Conservation (phyloP, 768 basidiomycete species). For the Pholiota molesta region DNA sequence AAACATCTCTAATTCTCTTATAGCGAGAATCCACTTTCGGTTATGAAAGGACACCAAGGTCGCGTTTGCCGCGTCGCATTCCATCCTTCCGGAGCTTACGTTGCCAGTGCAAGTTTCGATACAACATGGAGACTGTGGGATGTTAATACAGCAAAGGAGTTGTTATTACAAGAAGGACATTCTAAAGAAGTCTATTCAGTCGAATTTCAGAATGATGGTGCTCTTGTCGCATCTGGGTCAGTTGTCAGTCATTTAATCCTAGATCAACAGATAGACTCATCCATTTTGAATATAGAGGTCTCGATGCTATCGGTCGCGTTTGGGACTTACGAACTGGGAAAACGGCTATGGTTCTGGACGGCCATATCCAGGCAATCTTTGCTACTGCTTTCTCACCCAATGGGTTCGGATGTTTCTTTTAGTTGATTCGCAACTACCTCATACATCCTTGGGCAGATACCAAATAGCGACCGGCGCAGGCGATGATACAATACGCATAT, state of each 20-base stretch:
- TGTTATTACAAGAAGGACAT: conserved; percentile 94
- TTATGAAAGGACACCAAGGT: conserved; percentile 85
- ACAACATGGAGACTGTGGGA: conserved; percentile 99
- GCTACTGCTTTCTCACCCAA: conserved; percentile 94
- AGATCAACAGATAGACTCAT: background rate
- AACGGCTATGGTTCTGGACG: conserved; percentile 97
- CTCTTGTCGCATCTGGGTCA: conserved; percentile 91
- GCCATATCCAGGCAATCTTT: conserved; percentile 92
- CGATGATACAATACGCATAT: conserved; percentile 97
- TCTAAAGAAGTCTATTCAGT: conserved; percentile 95
- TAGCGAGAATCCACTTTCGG: conserved; percentile 86
- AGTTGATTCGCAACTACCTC: conserved; percentile 10
- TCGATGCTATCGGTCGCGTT: conserved; percentile 95
- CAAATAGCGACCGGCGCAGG: conserved; percentile 97
- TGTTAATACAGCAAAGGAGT: conserved; percentile 75
- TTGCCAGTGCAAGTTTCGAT: conserved; percentile 95
- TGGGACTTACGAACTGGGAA: conserved; percentile 96
- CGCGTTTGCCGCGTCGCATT: conserved; percentile 95
- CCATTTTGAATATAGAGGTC: conserved; percentile 57
- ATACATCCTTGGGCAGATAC: conserved; percentile 55
- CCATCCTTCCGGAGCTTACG: conserved; percentile 93
- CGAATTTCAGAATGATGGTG: conserved; percentile 96
- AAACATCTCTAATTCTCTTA: conserved; percentile 8
- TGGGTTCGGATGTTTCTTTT: conserved; percentile 61
- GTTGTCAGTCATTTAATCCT: conserved; percentile 24